Evolutionary conservation across 345 rosid species (phyloP), one percentile per base, ranked within the genome.

Genomic region (Gynandropsis gynandra): DNA sequence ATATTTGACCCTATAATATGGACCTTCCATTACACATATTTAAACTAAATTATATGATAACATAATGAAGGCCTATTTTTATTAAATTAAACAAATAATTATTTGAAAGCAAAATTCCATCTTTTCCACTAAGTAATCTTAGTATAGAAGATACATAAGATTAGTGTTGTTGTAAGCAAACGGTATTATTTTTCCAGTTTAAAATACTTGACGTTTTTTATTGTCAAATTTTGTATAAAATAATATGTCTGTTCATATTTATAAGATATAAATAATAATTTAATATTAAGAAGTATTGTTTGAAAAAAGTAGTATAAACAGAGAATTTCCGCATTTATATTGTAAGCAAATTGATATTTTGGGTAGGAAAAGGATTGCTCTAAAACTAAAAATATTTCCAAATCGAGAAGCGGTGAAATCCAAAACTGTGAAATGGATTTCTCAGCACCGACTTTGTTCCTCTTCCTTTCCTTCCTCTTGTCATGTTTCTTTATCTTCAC

Each of bases 401-500:
- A n/a, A n/a, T n/a, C n/a, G n/a, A n/a, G n/a, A n/a, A n/a, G n/a
- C n/a, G n/a, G n/a, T n/a, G 29, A 24, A 24, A 24, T 5, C 29
- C 29, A 24, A 24, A 31, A 4, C 42, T 11, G 16, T 0, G 17
- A 15, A 1, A 40, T 4, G 8, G 19, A n/a, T 40, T n/a, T 40
- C 21, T 50, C 51, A 42, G 76, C 59, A 63, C 71, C 68, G 47
- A 27, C 19, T 52, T n/a, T 57, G 47, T 39, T 48, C 19, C 24
- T 59, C 16, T 12, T 62, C 58, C 47, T 44, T 57, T 61, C 80
- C 41, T 72, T 75, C 54, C 59, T 69, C 18, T 70, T 69, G 75
- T 74, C 78, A 65, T 75, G 61, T 63, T 59, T 59, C 60, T 42
- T 33, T 41, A 34, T 67, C 64, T 58, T 49, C 47, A n/a, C 13